These are phyloP conservation scores for Neurospora sp. DNA, from an alignment of 495 filamentous ascomycete genomes.

Conservation along the genomic window DNA sequence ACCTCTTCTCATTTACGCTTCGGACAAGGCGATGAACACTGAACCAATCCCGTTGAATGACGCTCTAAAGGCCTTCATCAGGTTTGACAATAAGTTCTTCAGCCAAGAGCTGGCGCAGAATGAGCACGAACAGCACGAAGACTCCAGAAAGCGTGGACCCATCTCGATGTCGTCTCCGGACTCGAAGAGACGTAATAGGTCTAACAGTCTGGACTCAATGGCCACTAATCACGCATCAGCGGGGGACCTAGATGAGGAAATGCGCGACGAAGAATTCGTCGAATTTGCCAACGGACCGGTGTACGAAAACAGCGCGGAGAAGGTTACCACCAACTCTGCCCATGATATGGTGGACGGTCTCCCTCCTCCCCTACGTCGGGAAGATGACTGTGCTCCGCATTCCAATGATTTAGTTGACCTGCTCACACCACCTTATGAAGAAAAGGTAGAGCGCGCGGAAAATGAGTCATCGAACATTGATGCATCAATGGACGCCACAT, in stretches of 20 bases:
- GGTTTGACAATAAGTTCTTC: slow-evolving; percentile 34
- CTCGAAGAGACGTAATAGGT: slow-evolving; percentile 16
- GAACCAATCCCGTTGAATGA: slow-evolving; percentile 25
- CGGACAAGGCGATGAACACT: slow-evolving; percentile 27
- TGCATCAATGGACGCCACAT: background rate
- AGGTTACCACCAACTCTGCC: background rate
- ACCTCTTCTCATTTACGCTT: slow-evolving; percentile 35
- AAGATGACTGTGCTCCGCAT: background rate
- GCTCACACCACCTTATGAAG: background rate
- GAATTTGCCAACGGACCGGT: background rate
- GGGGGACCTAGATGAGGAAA: slow-evolving; percentile 20
- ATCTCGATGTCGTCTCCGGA: slow-evolving; percentile 4
- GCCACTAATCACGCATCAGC: slow-evolving; percentile 26
- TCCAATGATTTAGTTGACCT: background rate
- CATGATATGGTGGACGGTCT: background rate
- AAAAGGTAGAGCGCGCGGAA: slow-evolving; percentile 2
- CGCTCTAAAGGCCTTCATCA: slow-evolving; percentile 32
- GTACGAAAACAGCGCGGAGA: background rate
- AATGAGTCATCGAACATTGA: background rate
- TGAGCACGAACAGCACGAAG: slow-evolving; percentile 2
- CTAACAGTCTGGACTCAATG: slow-evolving; percentile 24
- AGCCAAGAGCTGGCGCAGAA: slow-evolving; percentile 30
- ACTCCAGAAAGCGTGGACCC: slow-evolving; percentile 10
- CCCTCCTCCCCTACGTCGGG: background rate
- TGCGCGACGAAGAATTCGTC: slow-evolving; percentile 6